Base-by-base conservation (phyloP, 106 monocot species). In the Dendrobium officinale region DNA sequence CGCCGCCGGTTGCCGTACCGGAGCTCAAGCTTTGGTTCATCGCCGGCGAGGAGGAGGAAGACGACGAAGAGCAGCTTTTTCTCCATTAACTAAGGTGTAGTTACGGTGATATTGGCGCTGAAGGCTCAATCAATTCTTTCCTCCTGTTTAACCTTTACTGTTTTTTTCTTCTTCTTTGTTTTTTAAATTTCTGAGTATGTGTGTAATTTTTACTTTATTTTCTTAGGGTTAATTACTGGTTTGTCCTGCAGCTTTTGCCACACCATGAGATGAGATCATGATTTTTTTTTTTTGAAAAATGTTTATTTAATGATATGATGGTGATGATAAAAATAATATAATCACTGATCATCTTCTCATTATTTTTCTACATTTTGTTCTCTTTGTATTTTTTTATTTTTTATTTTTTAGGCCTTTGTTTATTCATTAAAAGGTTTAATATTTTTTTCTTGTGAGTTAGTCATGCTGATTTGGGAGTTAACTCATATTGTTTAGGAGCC, bases 81-180 rank as follows among this genome's bases (percentile, higher is more conserved):
- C 74, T 74, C 5, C 42, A 19, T 42, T 74, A 33, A 74, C 15
- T 70, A 61, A 24, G 70, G 16, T 74, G 40, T 74, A 74, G 20
- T 43, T 41, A 19, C 4, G 5, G 74, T 74, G 74, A 74, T 74
- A 74, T 74, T 74, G 74, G 74, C 74, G 41, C 74, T 43, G 40
- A 42, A 43, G 74, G 74, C 74, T 74, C 74, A 74, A 74, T 74
- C 42, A 42, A 20, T 74, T 43, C 17, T 74, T 33, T 43, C 20
- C 0, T 56, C 61, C 5, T 16, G 9, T 0, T 31, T 6, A 2
- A 7, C 27, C 10, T 27, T 9, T 5, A 31, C 33, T 2, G 8
- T 70, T 70, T 33, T 67, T 70, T 19, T 42, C 0, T 42, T 19
- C 43, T 4, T 16, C 40, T 42, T 20, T 9, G 11, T 42, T 18